A percentile compares a stretch with the other conserved stretches of the same genome.
These are phyloP conservation scores for Phialocephala sp. DNA, from an alignment of 2,329 filamentous ascomycete species.

Conservation along the genomic window DNA sequence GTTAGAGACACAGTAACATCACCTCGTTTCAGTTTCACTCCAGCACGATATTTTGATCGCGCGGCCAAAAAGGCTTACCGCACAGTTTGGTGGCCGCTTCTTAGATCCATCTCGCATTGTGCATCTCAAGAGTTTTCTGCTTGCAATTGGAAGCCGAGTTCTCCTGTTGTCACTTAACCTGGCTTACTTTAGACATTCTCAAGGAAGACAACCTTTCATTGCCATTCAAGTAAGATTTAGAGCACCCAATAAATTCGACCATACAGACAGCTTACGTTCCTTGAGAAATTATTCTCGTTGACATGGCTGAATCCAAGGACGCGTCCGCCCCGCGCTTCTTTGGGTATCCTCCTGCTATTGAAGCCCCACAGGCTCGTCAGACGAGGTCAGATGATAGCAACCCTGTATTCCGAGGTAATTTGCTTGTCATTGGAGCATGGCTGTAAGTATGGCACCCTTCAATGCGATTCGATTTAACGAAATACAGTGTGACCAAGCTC, in stretches of 20 bases:
- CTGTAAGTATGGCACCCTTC: constrained; percentile 54
- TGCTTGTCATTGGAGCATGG: constrained; percentile 65
- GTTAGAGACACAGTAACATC: background rate
- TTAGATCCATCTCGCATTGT: background rate
- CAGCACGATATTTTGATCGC: background rate
- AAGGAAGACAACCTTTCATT: background rate
- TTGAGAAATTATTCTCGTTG: no score
- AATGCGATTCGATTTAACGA: constrained; percentile 12
- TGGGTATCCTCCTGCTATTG: constrained; percentile 38
- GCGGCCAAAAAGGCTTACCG: background rate
- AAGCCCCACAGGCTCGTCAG: constrained; percentile 47
- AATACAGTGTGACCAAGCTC: constrained; percentile 62
- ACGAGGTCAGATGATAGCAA: constrained; percentile 63
- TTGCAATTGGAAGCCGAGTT: no score
- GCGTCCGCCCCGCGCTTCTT: constrained; percentile 30
- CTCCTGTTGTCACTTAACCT: background rate
- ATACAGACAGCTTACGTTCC: no score
- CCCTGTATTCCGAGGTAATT: constrained; percentile 70
- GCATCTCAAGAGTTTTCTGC: no score
- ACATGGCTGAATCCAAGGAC: constrained; percentile 18
- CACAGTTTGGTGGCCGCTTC: background rate
- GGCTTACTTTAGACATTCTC: background rate
- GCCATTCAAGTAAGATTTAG: background rate
- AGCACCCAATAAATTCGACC: no score
- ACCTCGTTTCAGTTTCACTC: background rate